phyloP scores from a whole-genome alignment of 2,329 filamentous ascomycete species.

The Alternaria infectoria region DNA sequence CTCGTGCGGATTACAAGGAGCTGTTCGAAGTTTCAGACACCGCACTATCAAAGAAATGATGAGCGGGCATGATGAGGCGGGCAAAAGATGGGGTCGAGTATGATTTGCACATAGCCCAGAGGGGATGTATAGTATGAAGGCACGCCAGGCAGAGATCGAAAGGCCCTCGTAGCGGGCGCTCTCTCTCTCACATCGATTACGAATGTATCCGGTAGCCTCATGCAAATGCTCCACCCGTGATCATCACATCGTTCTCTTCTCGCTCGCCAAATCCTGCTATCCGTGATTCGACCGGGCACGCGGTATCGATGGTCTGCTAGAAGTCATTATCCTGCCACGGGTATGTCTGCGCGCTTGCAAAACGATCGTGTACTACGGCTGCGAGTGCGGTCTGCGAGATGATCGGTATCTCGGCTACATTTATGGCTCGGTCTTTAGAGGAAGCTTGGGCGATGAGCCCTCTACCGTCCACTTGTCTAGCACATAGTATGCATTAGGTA shows the following conservation, averaged over 20 bases:
- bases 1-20: too few species aligned
- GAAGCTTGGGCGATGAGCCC: background rate
- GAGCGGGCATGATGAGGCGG: background rate
- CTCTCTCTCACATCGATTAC: background rate
- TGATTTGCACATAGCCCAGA: background rate
- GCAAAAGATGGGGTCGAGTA: background rate
- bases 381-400: background rate
- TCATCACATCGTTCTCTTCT: background rate
- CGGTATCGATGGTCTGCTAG: background rate
- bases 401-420: background rate
- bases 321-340: background rate
- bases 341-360: background rate
- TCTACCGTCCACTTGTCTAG: background rate
- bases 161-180: background rate
- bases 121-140: background rate
- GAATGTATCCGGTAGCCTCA: background rate
- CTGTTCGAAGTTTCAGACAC: too few species aligned
- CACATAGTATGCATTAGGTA: too few species aligned
- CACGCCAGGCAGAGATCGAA: background rate
- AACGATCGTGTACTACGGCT: background rate
- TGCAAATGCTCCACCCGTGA: background rate
- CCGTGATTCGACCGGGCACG: background rate
- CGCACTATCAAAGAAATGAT: background rate
- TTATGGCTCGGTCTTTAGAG: background rate
- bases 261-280: background rate